Conservation (phyloP, 306 rosid species). For the Alnus rubra region DNA sequence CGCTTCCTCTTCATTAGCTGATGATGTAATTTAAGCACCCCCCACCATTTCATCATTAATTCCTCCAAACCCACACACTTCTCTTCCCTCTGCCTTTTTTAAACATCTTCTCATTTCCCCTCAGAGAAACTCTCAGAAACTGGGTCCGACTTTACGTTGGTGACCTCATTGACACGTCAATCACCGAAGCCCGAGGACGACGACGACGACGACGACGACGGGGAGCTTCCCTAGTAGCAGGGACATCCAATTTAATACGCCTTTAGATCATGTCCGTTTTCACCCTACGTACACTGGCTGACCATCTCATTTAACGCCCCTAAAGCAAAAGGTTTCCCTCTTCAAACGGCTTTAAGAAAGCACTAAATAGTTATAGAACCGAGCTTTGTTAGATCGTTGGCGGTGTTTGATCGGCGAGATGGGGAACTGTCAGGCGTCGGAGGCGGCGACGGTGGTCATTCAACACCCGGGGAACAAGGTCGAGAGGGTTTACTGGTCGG, state of each 20-base stretch:
- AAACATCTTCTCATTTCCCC: not conserved
- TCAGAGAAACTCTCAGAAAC: not conserved
- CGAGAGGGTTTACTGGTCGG: slow-evolving; percentile 80
- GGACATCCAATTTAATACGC: not conserved
- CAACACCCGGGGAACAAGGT: slow-evolving; percentile 69
- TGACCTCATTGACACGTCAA: not conserved
- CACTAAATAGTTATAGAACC: not conserved
- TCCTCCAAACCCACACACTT: slow-evolving; percentile 17
- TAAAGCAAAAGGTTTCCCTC: not conserved
- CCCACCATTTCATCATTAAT: not conserved
- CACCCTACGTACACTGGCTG: not conserved
- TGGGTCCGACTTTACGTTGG: not conserved
- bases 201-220: too few species aligned
- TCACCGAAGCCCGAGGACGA: too few species aligned
- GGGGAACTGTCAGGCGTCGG: slow-evolving; percentile 98
- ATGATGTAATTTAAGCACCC: not conserved
- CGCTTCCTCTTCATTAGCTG: too few species aligned
- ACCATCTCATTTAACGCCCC: not conserved
- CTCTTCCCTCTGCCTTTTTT: not conserved
- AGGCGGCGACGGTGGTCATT: slow-evolving; percentile 80
- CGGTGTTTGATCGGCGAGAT: slow-evolving; percentile 21
- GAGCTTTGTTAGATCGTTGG: not conserved
- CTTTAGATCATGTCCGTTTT: not conserved
- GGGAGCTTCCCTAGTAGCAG: too few species aligned
- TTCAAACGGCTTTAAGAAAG: too few species aligned